Evolutionary conservation across 495 filamentous ascomycete species (phyloP), one percentile per base, ranked within the genome.

Genomic region (Lophium mytilinum): DNA sequence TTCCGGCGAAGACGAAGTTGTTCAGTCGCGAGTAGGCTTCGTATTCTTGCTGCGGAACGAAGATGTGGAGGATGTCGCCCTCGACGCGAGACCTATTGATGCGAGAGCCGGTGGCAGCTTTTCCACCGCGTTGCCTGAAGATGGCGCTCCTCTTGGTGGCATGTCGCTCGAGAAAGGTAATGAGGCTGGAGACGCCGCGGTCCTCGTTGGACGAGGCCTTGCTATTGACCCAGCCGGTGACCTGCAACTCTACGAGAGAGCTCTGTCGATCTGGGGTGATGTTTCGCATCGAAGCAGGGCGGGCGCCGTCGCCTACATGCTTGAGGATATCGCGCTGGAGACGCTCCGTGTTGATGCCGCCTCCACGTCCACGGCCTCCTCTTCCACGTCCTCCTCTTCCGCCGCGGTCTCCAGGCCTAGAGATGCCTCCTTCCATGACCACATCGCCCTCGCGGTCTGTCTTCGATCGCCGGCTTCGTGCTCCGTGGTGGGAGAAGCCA

Each of bases 151-250:
- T 70, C 69, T 75, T 76, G 72, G 75, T 77, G 56, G 83, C 78
- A 72, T 92, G 93, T 67, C 85, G 80, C 74, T 96, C 90, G 55
- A 96, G 77, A 72, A 92, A 97, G 49, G 73, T 75, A 46, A 91
- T 69, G 35, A 95, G 77, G 51, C 80, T 79, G 60, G 82, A 79
- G 34, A 87, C 71, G 48, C 88, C 88, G 14, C 86, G 87, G 53
- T 89, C 89, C 19, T 75, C 68, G 63, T 88, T 86, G 17, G 68
- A 71, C 6, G 82, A 77, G 3, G 82, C 88, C 64, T 89, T 93
- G 76, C 87, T 95, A 15, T 83, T 71, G 59, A 80, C 83, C 75
- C 90, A 84, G 41, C 90, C 90, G 36, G 73, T 74, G 48, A 95
- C 76, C 53, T 72, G 79, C 39, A 90, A 69, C 9, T 70, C 55